Evolutionary conservation across 805 yeast species (phyloP).

Genomic region (Schizosaccharomyces osmophilus): DNA sequence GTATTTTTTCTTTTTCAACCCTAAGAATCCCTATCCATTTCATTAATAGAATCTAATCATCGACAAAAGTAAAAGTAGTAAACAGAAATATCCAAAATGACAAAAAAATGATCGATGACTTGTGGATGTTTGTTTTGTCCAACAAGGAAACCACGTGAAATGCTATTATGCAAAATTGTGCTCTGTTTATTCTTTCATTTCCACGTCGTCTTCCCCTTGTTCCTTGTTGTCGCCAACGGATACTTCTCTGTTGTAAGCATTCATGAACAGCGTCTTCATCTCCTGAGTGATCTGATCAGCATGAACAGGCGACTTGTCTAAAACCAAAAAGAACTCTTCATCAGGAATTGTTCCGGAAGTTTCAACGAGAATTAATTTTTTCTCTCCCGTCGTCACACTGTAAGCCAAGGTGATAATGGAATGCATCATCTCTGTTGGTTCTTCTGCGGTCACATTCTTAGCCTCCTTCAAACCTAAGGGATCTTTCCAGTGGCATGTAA

Average conservation of each 20-base stretch:
- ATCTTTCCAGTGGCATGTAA: neutral
- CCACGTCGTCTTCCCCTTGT: neutral
- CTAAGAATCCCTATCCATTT: conserved; percentile 12
- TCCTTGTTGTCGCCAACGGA: neutral
- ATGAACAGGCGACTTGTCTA: neutral
- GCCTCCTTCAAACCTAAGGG: neutral
- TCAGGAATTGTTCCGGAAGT: neutral
- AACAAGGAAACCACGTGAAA: too few species aligned
- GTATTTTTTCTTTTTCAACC: conserved; percentile 12
- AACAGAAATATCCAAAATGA: too few species aligned
- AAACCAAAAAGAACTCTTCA: neutral
- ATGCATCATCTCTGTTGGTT: neutral
- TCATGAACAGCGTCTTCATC: neutral
- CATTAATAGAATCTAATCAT: too few species aligned
- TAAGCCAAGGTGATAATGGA: neutral
- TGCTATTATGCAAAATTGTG: too few species aligned
- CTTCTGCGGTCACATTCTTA: neutral
- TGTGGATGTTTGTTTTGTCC: too few species aligned
- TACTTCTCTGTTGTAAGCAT: neutral
- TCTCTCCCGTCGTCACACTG: neutral
- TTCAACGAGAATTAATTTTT: neutral
- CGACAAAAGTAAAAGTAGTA: too few species aligned
- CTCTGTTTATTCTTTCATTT: neutral
- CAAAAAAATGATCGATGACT: too few species aligned
- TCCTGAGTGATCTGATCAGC: neutral